phyloP scores from a whole-genome alignment of 257 asterid species.

The Thymus quinquecostatus region DNA sequence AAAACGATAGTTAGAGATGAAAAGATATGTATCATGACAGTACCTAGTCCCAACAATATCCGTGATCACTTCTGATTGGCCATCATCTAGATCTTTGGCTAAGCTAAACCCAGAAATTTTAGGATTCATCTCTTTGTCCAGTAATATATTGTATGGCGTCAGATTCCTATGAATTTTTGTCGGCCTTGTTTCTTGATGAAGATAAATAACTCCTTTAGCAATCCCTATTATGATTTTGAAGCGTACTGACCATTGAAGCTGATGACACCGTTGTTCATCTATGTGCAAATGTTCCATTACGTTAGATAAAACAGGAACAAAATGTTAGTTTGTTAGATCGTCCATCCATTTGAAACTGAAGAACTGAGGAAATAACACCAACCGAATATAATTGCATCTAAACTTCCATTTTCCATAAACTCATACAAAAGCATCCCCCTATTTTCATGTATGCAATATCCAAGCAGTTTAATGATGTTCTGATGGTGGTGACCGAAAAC shows the following conservation, averaged over 20 bases:
- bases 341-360: background rate
- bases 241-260: slow-evolving; percentile 22
- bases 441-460: slow-evolving; percentile 23
- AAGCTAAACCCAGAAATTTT: slow-evolving; percentile 22
- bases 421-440: slow-evolving; percentile 22
- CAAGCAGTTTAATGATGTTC: slow-evolving; percentile 30
- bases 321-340: background rate
- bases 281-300: too few relatives aligned
- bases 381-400: background rate
- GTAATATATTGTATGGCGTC: slow-evolving; percentile 24
- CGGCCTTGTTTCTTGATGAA: slow-evolving; percentile 28
- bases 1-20: background rate
- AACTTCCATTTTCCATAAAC: slow-evolving; percentile 27
- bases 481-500: slow-evolving; percentile 14
- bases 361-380: background rate
- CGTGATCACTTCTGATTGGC: background rate
- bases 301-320: background rate
- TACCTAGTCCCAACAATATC: slow-evolving; percentile 11
- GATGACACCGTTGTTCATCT: background rate
- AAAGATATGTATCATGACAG: background rate
- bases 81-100: background rate
- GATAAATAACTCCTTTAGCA: slow-evolving; percentile 34
- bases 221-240: slow-evolving; percentile 31
- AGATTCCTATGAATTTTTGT: slow-evolving; percentile 10
- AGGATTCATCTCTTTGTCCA: slow-evolving; percentile 32